phyloP scores from a whole-genome alignment of 139 green algal genomes.

The Picochlorum sp. region DNA sequence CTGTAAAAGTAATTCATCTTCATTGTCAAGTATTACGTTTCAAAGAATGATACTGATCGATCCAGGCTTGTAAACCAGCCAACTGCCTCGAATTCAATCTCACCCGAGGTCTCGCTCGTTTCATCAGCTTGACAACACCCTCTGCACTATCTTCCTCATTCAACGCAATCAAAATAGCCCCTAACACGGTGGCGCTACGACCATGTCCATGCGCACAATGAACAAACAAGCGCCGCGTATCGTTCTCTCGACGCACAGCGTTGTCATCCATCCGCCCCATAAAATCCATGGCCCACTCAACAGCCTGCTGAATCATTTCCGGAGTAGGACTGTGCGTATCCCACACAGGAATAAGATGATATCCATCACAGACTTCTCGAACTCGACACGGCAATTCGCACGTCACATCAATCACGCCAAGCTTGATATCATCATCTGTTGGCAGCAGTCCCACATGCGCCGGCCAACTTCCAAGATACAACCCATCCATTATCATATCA shows the following conservation, averaged over 20 bases:
- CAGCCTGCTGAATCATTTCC: constrained; percentile 36
- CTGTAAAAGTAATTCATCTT: background rate
- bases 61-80: constrained; percentile 25
- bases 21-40: background rate
- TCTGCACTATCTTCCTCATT: constrained; percentile 6
- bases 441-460: constrained; percentile 30
- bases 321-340: constrained; percentile 45
- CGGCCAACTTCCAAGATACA: constrained; percentile 35
- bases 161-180: constrained; percentile 37
- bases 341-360: constrained; percentile 46
- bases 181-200: constrained; percentile 39
- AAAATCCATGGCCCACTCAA: constrained; percentile 32
- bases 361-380: constrained; percentile 25
- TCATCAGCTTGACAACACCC: constrained; percentile 15
- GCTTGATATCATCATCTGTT: constrained; percentile 10
- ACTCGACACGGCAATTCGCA: constrained; percentile 53
- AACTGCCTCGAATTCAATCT: constrained; percentile 31
- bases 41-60: background rate
- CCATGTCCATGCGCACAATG: constrained; percentile 61
- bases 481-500: constrained; percentile 23
- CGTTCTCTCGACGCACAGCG: too few relatives aligned
- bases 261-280: too few relatives aligned
- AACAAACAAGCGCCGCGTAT: constrained; percentile 27
- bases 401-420: constrained; percentile 51
- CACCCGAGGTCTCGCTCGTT: constrained; percentile 28